Base-by-base conservation (phyloP, 75 land plant genomes). In the Adiantum capillusveneris region DNA sequence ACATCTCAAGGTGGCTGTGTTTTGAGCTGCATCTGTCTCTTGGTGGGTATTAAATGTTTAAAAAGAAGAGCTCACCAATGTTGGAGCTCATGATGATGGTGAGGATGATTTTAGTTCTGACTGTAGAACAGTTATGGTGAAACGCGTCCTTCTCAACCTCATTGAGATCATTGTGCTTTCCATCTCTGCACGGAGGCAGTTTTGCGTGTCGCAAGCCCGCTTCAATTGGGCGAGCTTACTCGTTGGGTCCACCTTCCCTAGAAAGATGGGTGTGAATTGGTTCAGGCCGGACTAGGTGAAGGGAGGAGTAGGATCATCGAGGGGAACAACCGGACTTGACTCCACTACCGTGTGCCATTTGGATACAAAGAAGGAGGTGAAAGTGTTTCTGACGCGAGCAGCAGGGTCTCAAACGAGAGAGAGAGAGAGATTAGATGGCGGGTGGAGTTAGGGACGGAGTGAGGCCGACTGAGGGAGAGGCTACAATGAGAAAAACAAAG, bases 261-360 rank as follows among this genome's bases (percentile, higher is more conserved):
- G 60, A 44, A 92, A 92, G 0, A 92, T 88, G 0, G 95, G 84
- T 65, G 88, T 92, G 77, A 72, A 92, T 67, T 92, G 97, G 70
- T 92, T 92, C 97, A 92, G 88, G 25, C 97, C 96, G n/a, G n/a
- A n/a, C n/a, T n/a, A n/a, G n/a, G 97, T 85, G 60, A 92, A 92
- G 53, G 88, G 82, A 24, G 88, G 77, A 7, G 97, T 92, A 1
- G 97, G 97, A 61, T 92, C 97, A 29, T 92, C 84, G 51, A 72
- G 27, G 0, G 97, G 97, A 42, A 92, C 97, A 18, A 88, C 97
- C 13, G 97, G 82, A 49, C 86, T 84, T 11, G 97, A 92, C 13
- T 60, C 39, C 73, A 93, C 92, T 11, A 79, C 22, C 2, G 68
- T 69, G 42, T 92, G 97, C 3, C 30, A 65, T 62, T 92, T 92